phyloP scores from a whole-genome alignment of 225 moss, liverwort and hornwort genomes.

The Pleurozium schreberi region DNA sequence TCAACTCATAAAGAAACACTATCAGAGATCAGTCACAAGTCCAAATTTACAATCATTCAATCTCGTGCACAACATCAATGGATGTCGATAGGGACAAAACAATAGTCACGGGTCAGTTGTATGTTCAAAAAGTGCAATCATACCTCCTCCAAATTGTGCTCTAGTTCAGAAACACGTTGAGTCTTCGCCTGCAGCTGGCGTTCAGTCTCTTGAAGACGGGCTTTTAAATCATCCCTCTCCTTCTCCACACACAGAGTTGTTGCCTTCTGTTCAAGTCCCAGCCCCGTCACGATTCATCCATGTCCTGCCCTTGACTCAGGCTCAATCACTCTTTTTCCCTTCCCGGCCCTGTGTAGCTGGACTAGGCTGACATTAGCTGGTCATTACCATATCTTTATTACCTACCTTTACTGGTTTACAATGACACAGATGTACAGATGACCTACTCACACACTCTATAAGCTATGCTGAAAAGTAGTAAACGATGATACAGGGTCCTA shows the following conservation, averaged over 20 bases:
- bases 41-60: not conserved
- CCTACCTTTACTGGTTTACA: constrained; percentile 4
- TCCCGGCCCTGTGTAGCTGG: constrained; percentile 38
- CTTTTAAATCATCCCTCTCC: constrained; percentile 99
- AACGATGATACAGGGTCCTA: constrained; percentile 4
- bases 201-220: constrained; percentile 90
- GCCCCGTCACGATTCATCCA: constrained; percentile 45
- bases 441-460: constrained; percentile 5
- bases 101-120: not conserved
- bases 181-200: constrained; percentile 86
- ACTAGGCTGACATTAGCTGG: constrained; percentile 38
- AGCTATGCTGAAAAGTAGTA: not conserved
- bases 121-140: not conserved
- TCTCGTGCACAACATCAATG: not conserved
- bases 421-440: not conserved
- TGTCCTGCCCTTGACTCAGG: constrained; percentile 31
- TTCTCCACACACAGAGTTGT: constrained; percentile 88
- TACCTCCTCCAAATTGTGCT: constrained; percentile 96
- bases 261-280: constrained; percentile 71
- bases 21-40: not conserved
- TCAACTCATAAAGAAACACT: not conserved
- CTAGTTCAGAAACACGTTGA: constrained; percentile 83
- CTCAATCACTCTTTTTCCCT: constrained; percentile 31
- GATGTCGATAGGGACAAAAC: not conserved
- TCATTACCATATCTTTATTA: constrained; percentile 1